Base-by-base conservation (phyloP, 2,329 filamentous ascomycete genomes). In the Cercospora berteroae region DNA sequence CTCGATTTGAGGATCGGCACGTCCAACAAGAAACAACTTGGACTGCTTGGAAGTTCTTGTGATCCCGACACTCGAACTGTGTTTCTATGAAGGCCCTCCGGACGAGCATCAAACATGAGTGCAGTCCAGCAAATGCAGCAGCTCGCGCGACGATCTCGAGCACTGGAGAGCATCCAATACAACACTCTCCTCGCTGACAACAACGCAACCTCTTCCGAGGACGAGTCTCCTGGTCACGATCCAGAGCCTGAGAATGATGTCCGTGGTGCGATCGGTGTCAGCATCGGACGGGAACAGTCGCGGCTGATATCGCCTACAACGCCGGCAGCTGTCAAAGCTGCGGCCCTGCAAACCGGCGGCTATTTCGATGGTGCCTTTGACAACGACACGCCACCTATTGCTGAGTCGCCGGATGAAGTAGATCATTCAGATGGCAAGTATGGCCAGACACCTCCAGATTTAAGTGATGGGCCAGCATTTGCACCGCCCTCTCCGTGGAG, bases 261-360 rank as follows among this genome's bases (percentile, higher is more conserved):
- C 16, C 77, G 80, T 62, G 80, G 78, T 12, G 80, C 87, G 36
- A 81, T 89, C 71, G 86, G 86, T 2, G 81, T 89, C 72, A 88
- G 86, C 74, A 87, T 89, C 69, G 82, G 86, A 67, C 81, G 81
- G 44, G 80, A 82, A 50, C 87, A 89, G 75, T 86, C 83, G 60
- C 82, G 84, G 52, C 79, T 88, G 74, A 84, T 82, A 39, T 86
- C 85, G 18, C 83, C 86, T 9, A 80, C 81, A 50, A 88, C 86
- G 4, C 86, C 87, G 0, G 84, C 84, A 9, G 83, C 83, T 20
- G 87, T 88, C 74, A 89, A 88, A 75, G 83, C 80, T n/a, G 83
- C 84, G 2, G 83, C 83, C 1, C 77, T 89, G 71, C 78, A 81
- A 36, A 70, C 73, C 16, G 82, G 81, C 4, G 81, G 77, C 16